phyloP scores from a whole-genome alignment of 2,329 filamentous ascomycete species.

The Colletotrichum godetiae region DNA sequence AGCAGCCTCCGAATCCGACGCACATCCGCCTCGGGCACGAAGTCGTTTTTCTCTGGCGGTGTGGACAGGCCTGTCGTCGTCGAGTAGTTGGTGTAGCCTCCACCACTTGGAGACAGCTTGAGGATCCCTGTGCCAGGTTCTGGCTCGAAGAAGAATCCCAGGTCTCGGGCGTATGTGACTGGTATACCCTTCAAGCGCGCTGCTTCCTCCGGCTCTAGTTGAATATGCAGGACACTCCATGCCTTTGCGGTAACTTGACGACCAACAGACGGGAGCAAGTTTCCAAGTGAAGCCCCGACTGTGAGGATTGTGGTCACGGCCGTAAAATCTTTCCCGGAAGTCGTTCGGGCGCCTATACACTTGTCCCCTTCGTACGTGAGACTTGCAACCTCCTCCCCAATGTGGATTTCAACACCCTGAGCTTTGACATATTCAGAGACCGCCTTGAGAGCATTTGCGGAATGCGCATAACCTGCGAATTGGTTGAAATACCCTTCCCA shows the following conservation, averaged over 20 bases:
- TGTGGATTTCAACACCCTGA: slow-evolving; percentile 46
- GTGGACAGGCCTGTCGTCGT: slow-evolving; percentile 50
- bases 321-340: slow-evolving; percentile 37
- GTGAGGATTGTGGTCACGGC: slow-evolving; percentile 56
- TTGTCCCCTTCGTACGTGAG: slow-evolving; percentile 50
- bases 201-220: slow-evolving; percentile 65
- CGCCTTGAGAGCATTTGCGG: slow-evolving; percentile 60
- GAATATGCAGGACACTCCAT: slow-evolving; percentile 70
- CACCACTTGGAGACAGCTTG: slow-evolving; percentile 70
- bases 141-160: slow-evolving; percentile 75
- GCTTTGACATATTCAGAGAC: slow-evolving; percentile 54
- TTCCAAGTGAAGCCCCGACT: slow-evolving; percentile 60
- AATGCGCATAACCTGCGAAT: slow-evolving; percentile 67
- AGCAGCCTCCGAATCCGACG: slow-evolving; percentile 60
- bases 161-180: slow-evolving; percentile 69
- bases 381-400: slow-evolving; percentile 51
- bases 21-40: slow-evolving; percentile 65
- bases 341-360: slow-evolving; percentile 42
- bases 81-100: slow-evolving; percentile 62
- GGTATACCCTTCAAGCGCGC: slow-evolving; percentile 66
- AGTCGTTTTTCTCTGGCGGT: slow-evolving; percentile 53
- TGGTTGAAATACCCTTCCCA: slow-evolving; percentile 71
- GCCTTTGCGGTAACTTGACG: slow-evolving; percentile 64
- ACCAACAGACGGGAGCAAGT: slow-evolving; percentile 59
- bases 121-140: slow-evolving; percentile 67